A percentile compares a stretch with the other conserved stretches of the same genome.
These are phyloP conservation scores for Citrus sp. DNA, from an alignment of 345 rosid species.

Conservation along the genomic window DNA sequence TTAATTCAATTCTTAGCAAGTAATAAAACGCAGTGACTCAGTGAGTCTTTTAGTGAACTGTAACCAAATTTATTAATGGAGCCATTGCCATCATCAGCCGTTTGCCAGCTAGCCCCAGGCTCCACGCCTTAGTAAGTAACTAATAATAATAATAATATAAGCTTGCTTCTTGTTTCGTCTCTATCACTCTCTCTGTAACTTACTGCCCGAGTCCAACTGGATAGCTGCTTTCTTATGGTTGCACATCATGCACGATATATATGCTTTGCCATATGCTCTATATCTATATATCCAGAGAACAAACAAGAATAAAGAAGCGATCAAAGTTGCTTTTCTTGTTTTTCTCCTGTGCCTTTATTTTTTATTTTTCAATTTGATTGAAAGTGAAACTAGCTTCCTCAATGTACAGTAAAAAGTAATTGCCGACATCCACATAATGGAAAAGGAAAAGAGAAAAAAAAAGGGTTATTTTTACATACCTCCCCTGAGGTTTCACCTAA, in stretches of 20 bases:
- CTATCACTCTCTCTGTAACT: not conserved
- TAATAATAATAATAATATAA: no score
- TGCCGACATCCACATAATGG: not conserved
- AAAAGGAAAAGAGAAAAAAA: no score
- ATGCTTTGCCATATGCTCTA: not conserved
- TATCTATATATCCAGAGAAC: not conserved
- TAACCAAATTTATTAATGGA: not conserved
- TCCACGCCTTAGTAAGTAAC: not conserved
- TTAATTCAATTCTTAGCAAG: no score
- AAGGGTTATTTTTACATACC: no score
- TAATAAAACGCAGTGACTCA: no score
- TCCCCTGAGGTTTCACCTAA: no score
- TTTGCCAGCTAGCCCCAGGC: not conserved
- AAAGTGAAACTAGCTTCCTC: not conserved
- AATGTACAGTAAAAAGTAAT: not conserved
- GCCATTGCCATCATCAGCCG: not conserved
- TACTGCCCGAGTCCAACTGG: not conserved
- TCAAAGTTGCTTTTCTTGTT: constrained; percentile 6
- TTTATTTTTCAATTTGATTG: not conserved
- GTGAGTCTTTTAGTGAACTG: not conserved
- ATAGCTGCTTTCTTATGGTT: not conserved
- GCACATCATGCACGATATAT: not conserved
- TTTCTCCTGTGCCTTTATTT: not conserved
- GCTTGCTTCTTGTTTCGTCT: not conserved
- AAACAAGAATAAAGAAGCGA: not conserved